Evolutionary conservation across 148 eudicot species (phyloP).

Genomic region (Camellia granthamiana): DNA sequence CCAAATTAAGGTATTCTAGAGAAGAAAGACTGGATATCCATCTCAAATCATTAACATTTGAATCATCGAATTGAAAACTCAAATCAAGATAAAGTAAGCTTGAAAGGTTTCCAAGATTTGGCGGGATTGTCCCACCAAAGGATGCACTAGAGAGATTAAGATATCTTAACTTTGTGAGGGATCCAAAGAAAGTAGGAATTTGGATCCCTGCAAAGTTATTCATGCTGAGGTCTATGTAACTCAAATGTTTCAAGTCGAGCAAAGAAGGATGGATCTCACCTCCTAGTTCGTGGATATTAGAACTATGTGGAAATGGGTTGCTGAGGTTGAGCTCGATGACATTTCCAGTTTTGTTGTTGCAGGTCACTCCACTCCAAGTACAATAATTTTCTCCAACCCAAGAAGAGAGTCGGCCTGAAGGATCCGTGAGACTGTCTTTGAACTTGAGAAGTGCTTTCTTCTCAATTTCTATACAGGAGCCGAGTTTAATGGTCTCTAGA

Average conservation of each 20-base stretch:
- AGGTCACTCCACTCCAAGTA: slow-evolving; percentile 15
- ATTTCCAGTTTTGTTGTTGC: slow-evolving; percentile 1
- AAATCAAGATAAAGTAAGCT: slow-evolving; percentile 7
- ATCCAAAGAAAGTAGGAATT: slow-evolving; percentile 11
- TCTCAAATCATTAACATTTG: neutral
- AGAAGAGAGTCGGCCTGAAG: slow-evolving; percentile 8
- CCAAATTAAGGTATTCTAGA: slow-evolving; percentile 17
- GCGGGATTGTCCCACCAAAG: slow-evolving; percentile 8
- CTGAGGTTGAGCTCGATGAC: slow-evolving; percentile 7
- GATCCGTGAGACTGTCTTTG: slow-evolving; percentile 13
- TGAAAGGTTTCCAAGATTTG: slow-evolving; percentile 10
- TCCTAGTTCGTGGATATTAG: neutral
- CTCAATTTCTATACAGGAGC: slow-evolving; percentile 6
- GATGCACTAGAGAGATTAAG: neutral
- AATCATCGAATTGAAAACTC: neutral
- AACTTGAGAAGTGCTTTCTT: slow-evolving; percentile 17
- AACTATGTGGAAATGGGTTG: neutral
- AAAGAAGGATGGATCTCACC: slow-evolving; percentile 15
- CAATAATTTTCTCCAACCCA: slow-evolving; percentile 18
- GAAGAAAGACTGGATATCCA: slow-evolving; percentile 3
- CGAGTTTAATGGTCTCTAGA: neutral
- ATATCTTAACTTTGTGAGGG: slow-evolving; percentile 4
- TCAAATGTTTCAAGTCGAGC: slow-evolving; percentile 8
- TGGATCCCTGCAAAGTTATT: neutral
- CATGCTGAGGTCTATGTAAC: slow-evolving; percentile 3